Base-by-base conservation (phyloP, 2,329 filamentous ascomycete species). In the Colletotrichum camelliae region DNA sequence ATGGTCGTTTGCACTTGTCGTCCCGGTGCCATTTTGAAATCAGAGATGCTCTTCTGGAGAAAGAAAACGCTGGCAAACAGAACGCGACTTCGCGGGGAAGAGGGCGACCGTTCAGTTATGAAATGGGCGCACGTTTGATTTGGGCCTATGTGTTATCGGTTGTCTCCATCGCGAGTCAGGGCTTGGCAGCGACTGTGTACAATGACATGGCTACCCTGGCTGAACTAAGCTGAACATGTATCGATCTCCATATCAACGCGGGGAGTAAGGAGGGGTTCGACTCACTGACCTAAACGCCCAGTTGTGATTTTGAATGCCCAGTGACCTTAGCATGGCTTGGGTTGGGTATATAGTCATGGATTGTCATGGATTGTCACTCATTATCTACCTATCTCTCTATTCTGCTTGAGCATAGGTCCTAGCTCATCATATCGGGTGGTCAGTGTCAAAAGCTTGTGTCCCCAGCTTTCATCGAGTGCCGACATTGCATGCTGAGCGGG, bases 1-100 rank as follows among this genome's bases (percentile, higher is more conserved):
- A 75, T 75, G 18, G 71, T 75, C 4, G 70, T 73, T 7, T 75
- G 57, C 4, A 75, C 73, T 65, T 65, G 70, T 35, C 73, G 33
- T 65, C 73, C 73, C 18, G 61, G 57, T 12, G n/a, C 58, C 64
- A 69, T 75, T 24, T 21, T 69, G 55, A 18, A 7, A 7, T 4
- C 21, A 16, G 12, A 5, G n/a, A 18, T n/a, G 18, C 15, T n/a
- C 27, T 31, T n/a, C 2, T 31, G 16, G 4, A 43, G 18, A 35
- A 33, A 7, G 21, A 55, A 18, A 15, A 18, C 4, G 21, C 5
- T 35, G 37, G 21, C 21, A 21, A 24, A 27, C 10, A 35, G 7
- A 64, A 21, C 7, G 29, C 29, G 37, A 57, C 16, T 13, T 29
- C 7, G 35, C 7, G 24, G 18, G 13, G 57, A 52, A 52, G 57